Percentiles rank a stretch among this genome's conserved stretches.
Conservation (phyloP, 1,284 basidiomycete species). For the Leccinum huronense region DNA sequence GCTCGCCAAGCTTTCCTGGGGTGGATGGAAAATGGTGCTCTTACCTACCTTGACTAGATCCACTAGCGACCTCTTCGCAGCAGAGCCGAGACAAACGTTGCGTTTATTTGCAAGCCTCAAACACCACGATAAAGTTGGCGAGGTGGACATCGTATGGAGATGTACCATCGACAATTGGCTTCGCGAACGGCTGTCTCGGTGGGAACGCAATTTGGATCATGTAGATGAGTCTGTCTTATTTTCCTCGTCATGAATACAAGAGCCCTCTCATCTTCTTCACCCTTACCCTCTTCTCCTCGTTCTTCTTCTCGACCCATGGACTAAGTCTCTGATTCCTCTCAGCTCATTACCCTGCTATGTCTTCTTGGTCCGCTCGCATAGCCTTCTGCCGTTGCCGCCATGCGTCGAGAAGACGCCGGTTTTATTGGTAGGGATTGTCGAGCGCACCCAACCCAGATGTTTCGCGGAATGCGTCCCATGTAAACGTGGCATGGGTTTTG, state of each 20-base stretch:
- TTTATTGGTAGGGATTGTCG: conserved; percentile 50
- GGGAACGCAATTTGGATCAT: conserved; percentile 34
- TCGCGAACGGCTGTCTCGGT: conserved; percentile 26
- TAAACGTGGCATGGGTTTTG: conserved; percentile 53
- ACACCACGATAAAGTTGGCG: conserved; percentile 47
- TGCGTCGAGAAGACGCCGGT: conserved; percentile 47
- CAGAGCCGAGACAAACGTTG: conserved; percentile 42
- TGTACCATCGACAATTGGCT: conserved; percentile 50
- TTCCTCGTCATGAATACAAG: conserved; percentile 67
- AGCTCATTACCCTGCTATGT: conserved; percentile 55
- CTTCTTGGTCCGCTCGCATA: conserved; percentile 56
- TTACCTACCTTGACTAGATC: conserved; percentile 54
- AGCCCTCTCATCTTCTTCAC: conserved; percentile 52
- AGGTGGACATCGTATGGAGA: conserved; percentile 59
- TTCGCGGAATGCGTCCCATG: conserved; percentile 38
- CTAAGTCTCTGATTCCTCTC: conserved; percentile 63
- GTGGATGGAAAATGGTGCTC: conserved; percentile 65
- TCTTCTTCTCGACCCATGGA: conserved; percentile 68
- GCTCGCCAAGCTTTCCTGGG: conserved; percentile 64
- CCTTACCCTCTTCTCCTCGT: conserved; percentile 56
- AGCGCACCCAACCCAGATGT: conserved; percentile 35
- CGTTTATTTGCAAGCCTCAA: conserved; percentile 52
- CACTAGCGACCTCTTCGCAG: conserved; percentile 46
- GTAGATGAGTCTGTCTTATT: conserved; percentile 67
- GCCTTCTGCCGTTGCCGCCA: conserved; percentile 51